Conservation (phyloP, 2,329 filamentous ascomycete species). For the Penicillium sp. region DNA sequence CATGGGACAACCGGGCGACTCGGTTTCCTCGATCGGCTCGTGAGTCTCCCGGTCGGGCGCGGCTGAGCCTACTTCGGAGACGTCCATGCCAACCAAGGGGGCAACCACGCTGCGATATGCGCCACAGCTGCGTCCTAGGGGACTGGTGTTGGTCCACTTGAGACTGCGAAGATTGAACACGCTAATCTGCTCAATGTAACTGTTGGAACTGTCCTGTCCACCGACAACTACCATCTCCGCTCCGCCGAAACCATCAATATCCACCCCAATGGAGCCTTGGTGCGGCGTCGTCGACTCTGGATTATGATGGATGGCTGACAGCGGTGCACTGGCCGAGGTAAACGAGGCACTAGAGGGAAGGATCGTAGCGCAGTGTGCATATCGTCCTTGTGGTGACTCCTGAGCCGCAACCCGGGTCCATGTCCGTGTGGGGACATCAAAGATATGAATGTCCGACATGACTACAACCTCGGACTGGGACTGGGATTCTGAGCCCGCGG, state of each 20-base stretch:
- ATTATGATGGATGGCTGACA: constrained; percentile 88
- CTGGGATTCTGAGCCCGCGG: constrained; percentile 62
- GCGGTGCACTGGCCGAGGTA: constrained; percentile 77
- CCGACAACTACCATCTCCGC: constrained; percentile 97
- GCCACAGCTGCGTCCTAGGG: constrained; percentile 87
- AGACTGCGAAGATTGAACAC: constrained; percentile 95
- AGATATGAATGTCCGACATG: constrained; percentile 98
- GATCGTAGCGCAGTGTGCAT: constrained; percentile 94
- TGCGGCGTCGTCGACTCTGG: constrained; percentile 80
- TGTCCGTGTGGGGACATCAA: constrained; percentile 76
- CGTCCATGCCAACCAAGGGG: constrained; percentile 62
- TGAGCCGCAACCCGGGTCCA: constrained; percentile 84
- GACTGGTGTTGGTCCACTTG: constrained; percentile 90
- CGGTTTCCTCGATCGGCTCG: constrained; percentile 36
- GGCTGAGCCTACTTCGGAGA: constrained; percentile 49
- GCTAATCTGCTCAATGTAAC: constrained; percentile 98
- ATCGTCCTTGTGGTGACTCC: constrained; percentile 87
- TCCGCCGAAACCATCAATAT: constrained; percentile 86
- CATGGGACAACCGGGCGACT: constrained; percentile 65
- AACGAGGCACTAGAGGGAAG: constrained; percentile 86
- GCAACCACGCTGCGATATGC: constrained; percentile 95
- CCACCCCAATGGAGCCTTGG: constrained; percentile 83
- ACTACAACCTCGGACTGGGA: constrained; percentile 85
- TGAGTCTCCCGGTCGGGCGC: constrained; percentile 45
- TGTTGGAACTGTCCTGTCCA: constrained; percentile 95